Evolutionary conservation across 768 basidiomycete genomes (phyloP), one percentile per base, ranked within the genome.

Genomic region (Boletus rubescentipes): DNA sequence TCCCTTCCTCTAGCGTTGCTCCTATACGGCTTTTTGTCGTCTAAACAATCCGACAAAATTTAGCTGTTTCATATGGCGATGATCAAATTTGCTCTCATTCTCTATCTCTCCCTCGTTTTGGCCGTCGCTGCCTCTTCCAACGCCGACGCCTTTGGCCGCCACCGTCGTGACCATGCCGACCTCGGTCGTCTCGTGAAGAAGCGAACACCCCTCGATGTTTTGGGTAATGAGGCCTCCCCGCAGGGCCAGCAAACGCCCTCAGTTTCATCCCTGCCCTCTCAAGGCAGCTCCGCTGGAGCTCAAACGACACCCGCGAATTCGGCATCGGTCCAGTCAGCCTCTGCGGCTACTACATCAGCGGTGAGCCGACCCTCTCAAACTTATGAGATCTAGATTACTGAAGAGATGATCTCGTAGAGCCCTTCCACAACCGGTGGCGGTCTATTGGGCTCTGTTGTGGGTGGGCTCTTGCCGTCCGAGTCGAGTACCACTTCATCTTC

Each of bases 151-250:
- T 71, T 73, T 57, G 72, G 70, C 30, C 67, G 56, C 7, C 71
- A 71, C 34, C 83, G 76, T 46, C 82, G 82, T 60, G 80, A 80
- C 70, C 84, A 87, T 71, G 75, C 62, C 46, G 73, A 73, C 62
- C 71, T 84, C 63, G 81, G 83, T 63, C 86, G 89, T 63, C 71
- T 91, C 67, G 67, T 91, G 60, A 87, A 78, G 73, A 89, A 87
- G 67, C 86, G 89, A 35, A 66, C 73, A 5, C 75, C 79, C 2
- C 2, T 49, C 26, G 42, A 50, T 35, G 11, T 49, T 32, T 37
- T 58, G 20, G 52, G 21, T 12, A 30, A 9, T 31, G 48, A 46
- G 30, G 31, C 43, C 32, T 31, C 57, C 14, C 14, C 46, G 30
- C 43, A 52, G 54, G 34, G 16, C 44, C 49, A 44, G 31, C 41